Evolutionary conservation across 2,329 filamentous ascomycete species (phyloP).

Genomic region (Juglanconis oblonga): DNA sequence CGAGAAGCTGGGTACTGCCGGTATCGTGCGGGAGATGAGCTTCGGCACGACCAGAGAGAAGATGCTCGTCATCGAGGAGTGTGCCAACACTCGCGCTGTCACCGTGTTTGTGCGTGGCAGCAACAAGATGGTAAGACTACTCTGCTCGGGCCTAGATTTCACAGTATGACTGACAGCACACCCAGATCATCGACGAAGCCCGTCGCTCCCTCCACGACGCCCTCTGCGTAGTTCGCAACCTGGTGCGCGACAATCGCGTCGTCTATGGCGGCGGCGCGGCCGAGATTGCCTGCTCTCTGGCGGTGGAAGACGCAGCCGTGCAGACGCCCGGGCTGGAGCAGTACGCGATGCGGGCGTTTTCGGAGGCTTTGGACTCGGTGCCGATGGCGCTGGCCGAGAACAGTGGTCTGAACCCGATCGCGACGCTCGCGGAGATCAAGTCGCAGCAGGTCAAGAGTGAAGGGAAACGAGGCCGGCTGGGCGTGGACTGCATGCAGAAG

Average conservation of each 20-base stretch:
- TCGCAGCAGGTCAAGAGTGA: slow-evolving; percentile 85
- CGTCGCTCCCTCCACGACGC: slow-evolving; percentile 97
- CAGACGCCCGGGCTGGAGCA: slow-evolving; percentile 97
- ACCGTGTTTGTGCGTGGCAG: slow-evolving; percentile 95
- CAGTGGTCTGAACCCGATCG: slow-evolving; percentile 91
- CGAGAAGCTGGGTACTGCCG: slow-evolving; percentile 87
- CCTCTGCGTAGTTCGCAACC: slow-evolving; percentile 93
- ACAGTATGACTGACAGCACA: slow-evolving; percentile 14
- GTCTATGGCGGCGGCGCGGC: slow-evolving; percentile 97
- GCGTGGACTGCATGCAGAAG: slow-evolving; percentile 96
- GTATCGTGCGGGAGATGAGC: slow-evolving; percentile 88
- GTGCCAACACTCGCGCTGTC: slow-evolving; percentile 93
- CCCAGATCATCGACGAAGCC: slow-evolving; percentile 94
- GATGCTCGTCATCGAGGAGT: slow-evolving; percentile 99
- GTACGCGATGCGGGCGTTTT: slow-evolving; percentile 97
- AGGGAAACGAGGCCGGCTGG: slow-evolving; percentile 61
- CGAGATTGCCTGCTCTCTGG: slow-evolving; percentile 94
- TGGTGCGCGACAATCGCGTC: slow-evolving; percentile 93
- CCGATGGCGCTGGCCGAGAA: slow-evolving; percentile 98
- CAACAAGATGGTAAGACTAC: slow-evolving; percentile 87
- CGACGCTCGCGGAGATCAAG: slow-evolving; percentile 92
- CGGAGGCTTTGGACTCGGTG: slow-evolving; percentile 88
- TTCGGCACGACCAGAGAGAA: slow-evolving; percentile 98
- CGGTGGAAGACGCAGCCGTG: slow-evolving; percentile 90
- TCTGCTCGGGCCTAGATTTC: slow-evolving; percentile 6